These are phyloP conservation scores for Colletotrichum abscissum DNA, from an alignment of 2,329 filamentous ascomycete genomes.

Conservation along the genomic window DNA sequence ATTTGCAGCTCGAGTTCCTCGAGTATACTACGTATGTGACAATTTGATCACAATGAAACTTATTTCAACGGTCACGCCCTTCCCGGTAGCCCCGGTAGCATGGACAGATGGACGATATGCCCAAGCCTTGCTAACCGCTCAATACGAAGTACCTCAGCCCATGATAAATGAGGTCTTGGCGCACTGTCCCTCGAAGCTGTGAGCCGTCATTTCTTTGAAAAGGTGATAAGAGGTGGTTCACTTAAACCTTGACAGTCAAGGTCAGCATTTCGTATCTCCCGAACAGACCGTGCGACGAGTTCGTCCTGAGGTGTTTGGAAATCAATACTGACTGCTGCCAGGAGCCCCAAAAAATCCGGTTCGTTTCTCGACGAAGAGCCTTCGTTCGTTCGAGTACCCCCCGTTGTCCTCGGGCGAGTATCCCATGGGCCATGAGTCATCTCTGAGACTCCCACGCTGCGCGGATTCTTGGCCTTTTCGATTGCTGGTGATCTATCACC, in stretches of 20 bases:
- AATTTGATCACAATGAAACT: background rate
- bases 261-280: background rate
- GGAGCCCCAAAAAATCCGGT: background rate
- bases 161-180: background rate
- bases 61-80: background rate
- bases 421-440: background rate
- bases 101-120: background rate
- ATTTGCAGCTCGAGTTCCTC: background rate
- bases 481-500: conserved; percentile 4
- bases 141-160: background rate
- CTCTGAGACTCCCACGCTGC: background rate
- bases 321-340: background rate
- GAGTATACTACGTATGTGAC: background rate
- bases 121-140: background rate
- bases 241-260: background rate
- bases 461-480: conserved; percentile 1
- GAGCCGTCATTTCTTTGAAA: background rate
- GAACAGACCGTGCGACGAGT: background rate
- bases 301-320: background rate
- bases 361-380: background rate
- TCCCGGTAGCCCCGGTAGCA: background rate
- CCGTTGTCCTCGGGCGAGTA: background rate
- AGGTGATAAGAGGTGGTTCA: background rate
- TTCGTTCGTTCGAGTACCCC: background rate
- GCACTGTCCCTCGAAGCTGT: background rate